These are phyloP conservation scores for Cryptococcus wingfieldii DNA, from an alignment of 1,284 basidiomycete species.

Conservation along the genomic window DNA sequence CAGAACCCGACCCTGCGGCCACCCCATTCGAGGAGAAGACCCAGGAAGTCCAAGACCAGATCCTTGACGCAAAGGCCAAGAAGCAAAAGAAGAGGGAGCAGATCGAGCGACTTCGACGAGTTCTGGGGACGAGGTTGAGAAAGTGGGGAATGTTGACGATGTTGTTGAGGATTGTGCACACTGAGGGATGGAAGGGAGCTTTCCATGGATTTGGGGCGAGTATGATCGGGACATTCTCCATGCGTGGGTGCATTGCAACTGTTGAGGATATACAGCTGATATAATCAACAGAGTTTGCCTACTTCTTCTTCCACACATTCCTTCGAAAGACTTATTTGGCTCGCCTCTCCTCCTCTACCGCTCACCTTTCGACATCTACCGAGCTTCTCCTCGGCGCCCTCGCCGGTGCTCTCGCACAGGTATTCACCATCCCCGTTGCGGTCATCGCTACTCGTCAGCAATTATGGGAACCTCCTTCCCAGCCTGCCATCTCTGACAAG, in stretches of 20 bases:
- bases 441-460: slow-evolving; percentile 98
- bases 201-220: slow-evolving; percentile 96
- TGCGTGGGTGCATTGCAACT: slow-evolving; percentile 63
- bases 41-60: slow-evolving; percentile 8
- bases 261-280: neutral
- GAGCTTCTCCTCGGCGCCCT: slow-evolving; percentile 86
- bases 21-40: neutral
- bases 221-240: slow-evolving; percentile 96
- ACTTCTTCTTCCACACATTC: slow-evolving; percentile 98
- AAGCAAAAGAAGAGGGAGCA: slow-evolving; percentile 16
- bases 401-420: slow-evolving; percentile 90
- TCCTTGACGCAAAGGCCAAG: slow-evolving; percentile 48
- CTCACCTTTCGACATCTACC: slow-evolving; percentile 65
- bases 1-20: slow-evolving; percentile 2
- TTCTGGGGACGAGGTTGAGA: slow-evolving; percentile 24
- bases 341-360: slow-evolving; percentile 14
- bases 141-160: slow-evolving; percentile 57
- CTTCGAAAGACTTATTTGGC: slow-evolving; percentile 58
- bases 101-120: neutral
- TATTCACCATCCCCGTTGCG: slow-evolving; percentile 96
- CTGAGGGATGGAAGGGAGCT: slow-evolving; percentile 74
- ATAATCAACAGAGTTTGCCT: slow-evolving; percentile 76
- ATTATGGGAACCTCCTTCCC: slow-evolving; percentile 54
- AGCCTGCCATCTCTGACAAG: neutral
- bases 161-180: slow-evolving; percentile 65